Base-by-base conservation (phyloP, 805 yeast species). In the Millerozyma acaciae region DNA sequence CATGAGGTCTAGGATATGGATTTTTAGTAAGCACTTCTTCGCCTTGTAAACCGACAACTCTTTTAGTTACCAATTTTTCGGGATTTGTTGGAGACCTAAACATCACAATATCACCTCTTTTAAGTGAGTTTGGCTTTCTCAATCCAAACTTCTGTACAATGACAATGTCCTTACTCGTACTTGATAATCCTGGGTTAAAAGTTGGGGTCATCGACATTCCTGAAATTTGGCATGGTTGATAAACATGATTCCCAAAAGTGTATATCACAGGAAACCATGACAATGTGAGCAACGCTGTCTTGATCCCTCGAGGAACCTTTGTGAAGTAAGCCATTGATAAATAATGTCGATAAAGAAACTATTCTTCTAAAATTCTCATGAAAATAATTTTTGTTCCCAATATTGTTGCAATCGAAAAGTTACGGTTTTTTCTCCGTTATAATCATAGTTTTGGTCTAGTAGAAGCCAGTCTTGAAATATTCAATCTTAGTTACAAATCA, bases 151-250 rank as follows among this genome's bases (percentile, higher is more conserved):
- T 85, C 73, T 82, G 76, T 12, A 89, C 64, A 3, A 84, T 45
- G 1, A 85, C 87, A 60, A 80, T 72, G 48, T 82, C 88, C 4
- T 63, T 62, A 37, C 58, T 44, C 44, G 66, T 55, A 34, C 63
- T 55, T 43, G 58, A 57, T 28, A 57, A 69, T 14, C 73, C 75
- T 1, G 94, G 90, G 56, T 89, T 89, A 49, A 88, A 73, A 0
- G 95, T 76, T 1, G 97, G 97, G 33, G 84, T 70, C 97, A 89
- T 89, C 16, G 95, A 85, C 24, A 72, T 59, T 2, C 97, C 97
- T 27, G 79, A 73, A 12, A 88, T 74, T 56, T 77, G 75, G 10
- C 85, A 84, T 17, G 88, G 70, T 58, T 78, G 87, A 32, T 75
- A 78, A 8, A 79, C 78, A 51, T 82, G 84, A 42, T 84, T 86